Evolutionary conservation across 345 rosid genomes (phyloP).

Genomic region (Boechera divaricarpa): DNA sequence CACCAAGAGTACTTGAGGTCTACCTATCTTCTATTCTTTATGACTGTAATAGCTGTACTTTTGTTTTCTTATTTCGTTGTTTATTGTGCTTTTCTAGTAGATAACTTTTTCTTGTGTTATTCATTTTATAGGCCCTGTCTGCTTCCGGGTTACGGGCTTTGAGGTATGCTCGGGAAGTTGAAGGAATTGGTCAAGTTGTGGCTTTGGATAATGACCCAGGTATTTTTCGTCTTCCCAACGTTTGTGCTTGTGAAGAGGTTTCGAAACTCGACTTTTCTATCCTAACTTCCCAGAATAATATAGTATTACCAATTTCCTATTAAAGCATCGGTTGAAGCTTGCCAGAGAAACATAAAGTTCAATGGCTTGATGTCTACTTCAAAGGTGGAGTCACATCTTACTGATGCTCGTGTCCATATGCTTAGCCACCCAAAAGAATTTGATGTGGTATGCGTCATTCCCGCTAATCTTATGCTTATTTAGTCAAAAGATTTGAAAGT

Average conservation of each 20-base stretch:
- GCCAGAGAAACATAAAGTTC: constrained; percentile 89
- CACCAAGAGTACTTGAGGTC: constrained; percentile 95
- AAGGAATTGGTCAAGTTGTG: constrained; percentile 91
- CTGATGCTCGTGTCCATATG: constrained; percentile 97
- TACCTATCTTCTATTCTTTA: constrained; percentile 31
- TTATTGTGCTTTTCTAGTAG: constrained; percentile 3
- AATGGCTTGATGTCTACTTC: constrained; percentile 85
- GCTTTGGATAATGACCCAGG: constrained; percentile 97
- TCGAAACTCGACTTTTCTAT: constrained; percentile 1
- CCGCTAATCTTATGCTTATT: neutral
- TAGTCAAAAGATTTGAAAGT: neutral
- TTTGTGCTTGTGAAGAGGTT: constrained; percentile 16
- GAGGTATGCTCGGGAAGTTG: constrained; percentile 94
- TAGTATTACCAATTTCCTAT: constrained; percentile 12
- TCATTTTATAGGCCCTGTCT: constrained; percentile 73
- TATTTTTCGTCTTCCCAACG: constrained; percentile 26
- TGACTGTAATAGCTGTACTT: neutral
- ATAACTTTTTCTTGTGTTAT: constrained; percentile 21
- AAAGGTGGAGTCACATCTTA: constrained; percentile 91
- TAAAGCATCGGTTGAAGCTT: constrained; percentile 90
- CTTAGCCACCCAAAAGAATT: constrained; percentile 93
- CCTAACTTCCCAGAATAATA: constrained; percentile 8
- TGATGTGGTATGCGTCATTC: constrained; percentile 68
- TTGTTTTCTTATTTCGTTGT: neutral
- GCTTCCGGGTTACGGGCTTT: constrained; percentile 96